A percentile compares a stretch with the other conserved stretches of the same genome.
Evolutionary conservation across 306 rosid genomes (phyloP).

Genomic region (Cercis canadensis): DNA sequence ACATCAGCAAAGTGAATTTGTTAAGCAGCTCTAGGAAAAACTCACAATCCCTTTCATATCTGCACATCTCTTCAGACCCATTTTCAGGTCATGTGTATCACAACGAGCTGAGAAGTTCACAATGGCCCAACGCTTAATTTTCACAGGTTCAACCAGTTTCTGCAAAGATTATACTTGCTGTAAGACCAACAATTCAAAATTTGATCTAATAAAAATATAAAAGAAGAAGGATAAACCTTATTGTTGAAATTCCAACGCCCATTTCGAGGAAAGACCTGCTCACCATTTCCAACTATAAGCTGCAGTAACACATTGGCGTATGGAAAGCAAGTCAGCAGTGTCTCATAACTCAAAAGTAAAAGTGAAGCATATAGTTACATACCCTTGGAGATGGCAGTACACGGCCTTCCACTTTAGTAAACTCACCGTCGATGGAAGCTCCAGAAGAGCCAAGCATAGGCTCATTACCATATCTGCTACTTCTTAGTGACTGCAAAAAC

Average conservation of each 20-base stretch:
- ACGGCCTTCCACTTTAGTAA: slow-evolving; percentile 47
- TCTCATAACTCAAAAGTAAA: neutral
- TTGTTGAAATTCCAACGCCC: slow-evolving; percentile 58
- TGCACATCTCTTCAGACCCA: slow-evolving; percentile 24
- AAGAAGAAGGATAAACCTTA: slow-evolving; percentile 37
- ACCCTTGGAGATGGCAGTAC: slow-evolving; percentile 48
- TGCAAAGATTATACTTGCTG: slow-evolving; percentile 13
- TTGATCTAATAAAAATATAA: neutral
- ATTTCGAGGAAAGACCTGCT: slow-evolving; percentile 31
- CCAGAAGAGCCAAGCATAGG: slow-evolving; percentile 52
- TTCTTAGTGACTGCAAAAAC: slow-evolving; percentile 46
- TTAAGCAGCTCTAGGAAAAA: neutral
- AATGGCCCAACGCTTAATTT: slow-evolving; percentile 46
- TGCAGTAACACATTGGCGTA: slow-evolving; percentile 14
- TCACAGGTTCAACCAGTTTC: slow-evolving; percentile 43
- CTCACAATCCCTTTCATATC: slow-evolving; percentile 50
- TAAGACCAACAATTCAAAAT: slow-evolving; percentile 17
- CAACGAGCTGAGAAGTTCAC: slow-evolving; percentile 54
- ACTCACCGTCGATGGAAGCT: slow-evolving; percentile 32
- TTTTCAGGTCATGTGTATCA: neutral
- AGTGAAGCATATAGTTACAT: slow-evolving; percentile 1
- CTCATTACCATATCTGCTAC: slow-evolving; percentile 42
- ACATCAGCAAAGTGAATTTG: slow-evolving; percentile 20
- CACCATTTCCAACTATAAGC: slow-evolving; percentile 41
- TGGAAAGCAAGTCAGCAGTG: neutral